A percentile compares a stretch with the other conserved stretches of the same genome.
These are phyloP conservation scores for Talaromyces marneffei DNA, from an alignment of 2,329 filamentous ascomycete genomes.

Conservation along the genomic window DNA sequence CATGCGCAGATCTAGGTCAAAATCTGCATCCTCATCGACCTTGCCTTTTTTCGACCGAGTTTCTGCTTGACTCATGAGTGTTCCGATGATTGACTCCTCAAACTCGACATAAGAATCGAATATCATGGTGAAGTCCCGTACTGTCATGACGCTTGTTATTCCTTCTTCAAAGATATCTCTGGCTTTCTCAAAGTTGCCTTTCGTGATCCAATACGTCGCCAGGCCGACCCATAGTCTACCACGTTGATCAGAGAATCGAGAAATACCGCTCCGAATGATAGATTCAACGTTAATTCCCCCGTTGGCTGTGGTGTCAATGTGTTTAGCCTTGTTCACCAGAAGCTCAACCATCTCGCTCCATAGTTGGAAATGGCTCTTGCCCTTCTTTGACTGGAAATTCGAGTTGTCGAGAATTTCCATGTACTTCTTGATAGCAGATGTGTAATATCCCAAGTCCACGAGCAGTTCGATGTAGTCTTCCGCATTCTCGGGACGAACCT, in stretches of 20 bases:
- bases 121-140: conserved; percentile 91
- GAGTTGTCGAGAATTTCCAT: conserved; percentile 88
- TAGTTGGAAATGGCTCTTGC: conserved; percentile 90
- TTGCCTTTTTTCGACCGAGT: conserved; percentile 70
- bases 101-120: conserved; percentile 97
- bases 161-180: conserved; percentile 93
- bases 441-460: conserved; percentile 73
- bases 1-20: conserved; percentile 94
- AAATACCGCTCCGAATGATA: conserved; percentile 87
- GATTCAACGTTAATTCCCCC: conserved; percentile 82
- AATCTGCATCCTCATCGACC: conserved; percentile 76
- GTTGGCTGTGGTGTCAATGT: conserved; percentile 74
- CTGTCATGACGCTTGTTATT: conserved; percentile 96
- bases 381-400: conserved; percentile 84
- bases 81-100: conserved; percentile 89
- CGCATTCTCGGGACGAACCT: conserved; percentile 88
- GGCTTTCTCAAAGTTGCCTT: conserved; percentile 85
- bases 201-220: conserved; percentile 93
- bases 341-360: conserved; percentile 98
- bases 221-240: conserved; percentile 93
- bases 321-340: conserved; percentile 80
- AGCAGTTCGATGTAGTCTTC: conserved; percentile 94
- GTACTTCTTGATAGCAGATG: conserved; percentile 84
- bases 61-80: conserved; percentile 82
- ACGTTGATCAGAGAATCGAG: conserved; percentile 84